Base-by-base conservation (phyloP, 306 rosid species). In the Quercus suber region DNA sequence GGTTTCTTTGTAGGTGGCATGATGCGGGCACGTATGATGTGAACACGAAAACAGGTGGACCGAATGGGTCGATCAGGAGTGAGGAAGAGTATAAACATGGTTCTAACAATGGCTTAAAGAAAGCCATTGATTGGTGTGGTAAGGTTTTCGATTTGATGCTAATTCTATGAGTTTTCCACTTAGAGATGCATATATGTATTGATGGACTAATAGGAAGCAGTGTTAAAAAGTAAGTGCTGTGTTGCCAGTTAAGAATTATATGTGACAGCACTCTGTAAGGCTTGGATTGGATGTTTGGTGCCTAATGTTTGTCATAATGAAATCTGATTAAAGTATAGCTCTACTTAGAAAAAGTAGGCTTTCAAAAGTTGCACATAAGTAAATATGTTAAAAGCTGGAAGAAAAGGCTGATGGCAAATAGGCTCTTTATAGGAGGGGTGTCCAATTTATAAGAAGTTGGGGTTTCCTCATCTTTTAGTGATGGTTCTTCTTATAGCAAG, bases 11-110 rank as follows among this genome's bases (percentile, higher is more conserved):
- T 72, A 89, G 97, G 68, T 93, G 99, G 99, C 99, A 95, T 78
- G 99, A 95, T 77, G 99, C 99, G 18, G 97, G 99, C 0, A 95
- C 99, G 20, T 93, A 89, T 78, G 99, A 95, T 68, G 93, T 81
- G 20, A 84, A 73, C 5, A 77, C 91, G 3, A 95, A 90, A 79
- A 90, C 96, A 19, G 98, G 98, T 37, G 99, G 99, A 64, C 91
- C 99, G 41, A 93, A 95, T 57, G 97, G 93, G 53, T 95, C 99
- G 17, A 95, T 95, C 21, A 84, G 97, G 88, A 93, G 76, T 69
- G 97, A 90, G 81, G 97, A 88, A 79, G 99, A 95, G 87, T 91
- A 20, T 81, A 85, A 87, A 73, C 98, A 93, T 63, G 97, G 93
- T 52, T 75, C 97, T 52, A 93, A 95, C 76, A 93, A 7, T 73